Conservation (phyloP, 2,329 filamentous ascomycete genomes). For the Nemania sp. region DNA sequence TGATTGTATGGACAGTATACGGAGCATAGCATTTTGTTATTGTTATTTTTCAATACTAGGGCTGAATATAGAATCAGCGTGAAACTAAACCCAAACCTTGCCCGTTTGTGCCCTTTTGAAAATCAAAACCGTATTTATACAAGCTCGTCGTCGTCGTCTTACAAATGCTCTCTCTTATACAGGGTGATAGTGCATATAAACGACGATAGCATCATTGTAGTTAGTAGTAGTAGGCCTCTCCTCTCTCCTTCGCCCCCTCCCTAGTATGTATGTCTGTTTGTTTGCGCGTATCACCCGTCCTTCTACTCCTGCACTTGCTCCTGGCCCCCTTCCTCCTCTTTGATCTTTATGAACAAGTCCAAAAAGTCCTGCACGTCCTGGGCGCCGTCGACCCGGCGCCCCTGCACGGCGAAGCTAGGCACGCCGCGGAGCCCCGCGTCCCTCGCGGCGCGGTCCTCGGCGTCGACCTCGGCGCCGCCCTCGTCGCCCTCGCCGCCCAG, state of each 20-base stretch:
- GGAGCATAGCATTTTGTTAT: too few species aligned
- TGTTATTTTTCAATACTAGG: neutral
- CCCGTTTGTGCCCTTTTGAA: neutral
- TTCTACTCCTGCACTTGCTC: too few species aligned
- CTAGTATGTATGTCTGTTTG: neutral
- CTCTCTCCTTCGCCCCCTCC: too few species aligned
- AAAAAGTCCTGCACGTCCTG: slow-evolving; percentile 23
- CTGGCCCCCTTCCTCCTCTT: slow-evolving; percentile 13
- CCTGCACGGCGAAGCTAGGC: slow-evolving; percentile 24
- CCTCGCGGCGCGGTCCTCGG: slow-evolving; percentile 16
- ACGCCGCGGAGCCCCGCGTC: slow-evolving; percentile 19
- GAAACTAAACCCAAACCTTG: neutral
- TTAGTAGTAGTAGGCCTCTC: too few species aligned
- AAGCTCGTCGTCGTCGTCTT: neutral
- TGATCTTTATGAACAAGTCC: slow-evolving; percentile 20
- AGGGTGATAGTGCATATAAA: neutral
- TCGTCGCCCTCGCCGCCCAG: slow-evolving; percentile 19
- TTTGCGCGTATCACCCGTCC: too few species aligned
- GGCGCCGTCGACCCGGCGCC: slow-evolving; percentile 19
- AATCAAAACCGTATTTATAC: neutral
- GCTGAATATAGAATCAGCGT: neutral
- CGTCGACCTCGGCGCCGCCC: slow-evolving; percentile 27
- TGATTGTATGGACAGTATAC: neutral
- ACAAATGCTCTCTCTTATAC: too few species aligned
- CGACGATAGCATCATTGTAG: neutral